Conservation (phyloP, 2,329 filamentous ascomycete species). For the Colletotrichum godetiae region DNA sequence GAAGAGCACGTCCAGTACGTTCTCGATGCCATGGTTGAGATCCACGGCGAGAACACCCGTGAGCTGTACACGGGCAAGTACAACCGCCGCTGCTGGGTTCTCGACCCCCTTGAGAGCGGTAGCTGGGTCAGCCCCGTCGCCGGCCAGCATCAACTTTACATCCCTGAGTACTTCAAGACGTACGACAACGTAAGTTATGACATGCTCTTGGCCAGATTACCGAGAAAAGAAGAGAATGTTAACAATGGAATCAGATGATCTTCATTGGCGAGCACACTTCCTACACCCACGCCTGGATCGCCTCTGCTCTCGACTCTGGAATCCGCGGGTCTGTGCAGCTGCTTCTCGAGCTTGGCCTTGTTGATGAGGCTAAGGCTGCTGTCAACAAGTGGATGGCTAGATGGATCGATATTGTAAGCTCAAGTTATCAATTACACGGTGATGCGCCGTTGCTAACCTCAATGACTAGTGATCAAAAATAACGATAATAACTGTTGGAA, state of each 20-base stretch:
- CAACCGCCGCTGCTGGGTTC: conserved; percentile 73
- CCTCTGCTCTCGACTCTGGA: conserved; percentile 74
- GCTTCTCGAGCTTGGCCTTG: conserved; percentile 72
- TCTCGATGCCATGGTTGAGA: conserved; percentile 73
- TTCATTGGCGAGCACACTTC: conserved; percentile 77
- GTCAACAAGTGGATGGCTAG: conserved; percentile 76
- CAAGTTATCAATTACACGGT: not conserved
- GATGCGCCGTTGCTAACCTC: not conserved
- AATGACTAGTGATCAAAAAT: conserved; percentile 4
- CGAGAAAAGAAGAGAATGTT: not conserved
- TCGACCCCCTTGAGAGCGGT: conserved; percentile 70
- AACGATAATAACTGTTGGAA: not conserved
- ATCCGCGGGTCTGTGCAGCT: conserved; percentile 74
- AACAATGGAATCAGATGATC: conserved; percentile 56
- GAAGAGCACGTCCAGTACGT: conserved; percentile 72
- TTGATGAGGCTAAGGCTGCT: conserved; percentile 76
- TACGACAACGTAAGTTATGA: conserved; percentile 64
- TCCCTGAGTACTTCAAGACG: conserved; percentile 79
- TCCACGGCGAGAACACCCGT: conserved; percentile 70
- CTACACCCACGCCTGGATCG: conserved; percentile 79
- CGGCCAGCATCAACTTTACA: conserved; percentile 76
- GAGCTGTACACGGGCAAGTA: conserved; percentile 75
- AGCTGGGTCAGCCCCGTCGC: conserved; percentile 71
- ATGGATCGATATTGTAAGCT: conserved; percentile 64
- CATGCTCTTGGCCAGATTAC: not conserved